A percentile compares a stretch with the other conserved stretches of the same genome.
Conservation (phyloP, 2,329 filamentous ascomycete genomes). For the Neobulgaria alba region DNA sequence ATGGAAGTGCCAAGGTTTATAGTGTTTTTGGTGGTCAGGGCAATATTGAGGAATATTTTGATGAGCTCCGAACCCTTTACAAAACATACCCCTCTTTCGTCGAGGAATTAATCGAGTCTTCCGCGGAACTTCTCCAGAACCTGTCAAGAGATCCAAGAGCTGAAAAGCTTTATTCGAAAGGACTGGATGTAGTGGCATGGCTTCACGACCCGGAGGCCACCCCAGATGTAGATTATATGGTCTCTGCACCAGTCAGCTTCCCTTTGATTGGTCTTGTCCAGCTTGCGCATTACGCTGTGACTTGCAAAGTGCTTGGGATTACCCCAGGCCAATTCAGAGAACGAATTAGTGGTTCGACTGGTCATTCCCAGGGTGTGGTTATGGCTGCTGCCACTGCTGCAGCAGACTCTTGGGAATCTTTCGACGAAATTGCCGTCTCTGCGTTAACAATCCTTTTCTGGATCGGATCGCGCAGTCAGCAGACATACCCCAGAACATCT, state of each 20-base stretch:
- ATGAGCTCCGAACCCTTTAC: constrained; percentile 88
- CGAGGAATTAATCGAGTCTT: constrained; percentile 70
- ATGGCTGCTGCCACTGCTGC: constrained; percentile 87
- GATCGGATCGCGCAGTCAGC: constrained; percentile 95
- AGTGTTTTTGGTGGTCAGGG: constrained; percentile 95
- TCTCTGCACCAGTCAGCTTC: constrained; percentile 91
- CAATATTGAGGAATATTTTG: constrained; percentile 99
- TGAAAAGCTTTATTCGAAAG: constrained; percentile 94
- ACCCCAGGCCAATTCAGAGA: constrained; percentile 84
- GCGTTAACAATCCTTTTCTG: constrained; percentile 93
- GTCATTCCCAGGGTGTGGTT: constrained; percentile 94
- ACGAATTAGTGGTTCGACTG: constrained; percentile 78
- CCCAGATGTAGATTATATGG: constrained; percentile 87
- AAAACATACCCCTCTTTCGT: constrained; percentile 86
- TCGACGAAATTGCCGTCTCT: constrained; percentile 67
- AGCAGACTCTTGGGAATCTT: constrained; percentile 88
- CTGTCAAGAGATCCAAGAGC: constrained; percentile 76
- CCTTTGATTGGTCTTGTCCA: constrained; percentile 94
- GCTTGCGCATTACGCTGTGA: constrained; percentile 89
- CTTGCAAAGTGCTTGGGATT: constrained; percentile 82
- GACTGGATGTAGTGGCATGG: constrained; percentile 92
- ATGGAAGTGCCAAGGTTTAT: constrained; percentile 78
- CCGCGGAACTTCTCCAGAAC: constrained; percentile 79
- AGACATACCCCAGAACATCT: constrained; percentile 92
- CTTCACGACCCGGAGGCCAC: constrained; percentile 81